Evolutionary conservation across 1,139 yeast species (phyloP).

Genomic region (Zygoascus meyerae): DNA sequence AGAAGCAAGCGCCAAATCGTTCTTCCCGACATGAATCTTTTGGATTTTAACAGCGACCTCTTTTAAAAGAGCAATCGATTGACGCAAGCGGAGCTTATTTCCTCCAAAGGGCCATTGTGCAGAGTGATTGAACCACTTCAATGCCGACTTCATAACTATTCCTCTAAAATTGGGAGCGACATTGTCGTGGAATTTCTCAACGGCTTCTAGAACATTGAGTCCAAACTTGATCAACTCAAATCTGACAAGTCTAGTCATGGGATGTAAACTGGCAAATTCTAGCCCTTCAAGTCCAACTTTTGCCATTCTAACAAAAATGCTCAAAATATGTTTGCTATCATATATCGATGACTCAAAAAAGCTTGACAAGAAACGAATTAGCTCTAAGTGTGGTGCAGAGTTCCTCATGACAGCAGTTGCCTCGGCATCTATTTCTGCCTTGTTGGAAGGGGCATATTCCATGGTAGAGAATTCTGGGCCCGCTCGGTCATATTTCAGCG

Average conservation of each 20-base stretch:
- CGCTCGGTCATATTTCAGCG: slow-evolving; percentile 50
- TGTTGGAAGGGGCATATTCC: slow-evolving; percentile 89
- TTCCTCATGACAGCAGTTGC: slow-evolving; percentile 45
- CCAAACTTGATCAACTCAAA: slow-evolving; percentile 71
- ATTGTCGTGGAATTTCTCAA: slow-evolving; percentile 33
- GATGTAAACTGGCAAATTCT: slow-evolving; percentile 66
- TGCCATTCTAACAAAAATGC: slow-evolving; percentile 60
- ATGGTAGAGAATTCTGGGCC: slow-evolving; percentile 64
- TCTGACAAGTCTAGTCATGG: slow-evolving; percentile 67
- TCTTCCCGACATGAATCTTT: slow-evolving; percentile 7
- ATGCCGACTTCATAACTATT: slow-evolving; percentile 56
- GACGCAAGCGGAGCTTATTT: slow-evolving; percentile 61
- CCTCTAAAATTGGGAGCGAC: slow-evolving; percentile 44
- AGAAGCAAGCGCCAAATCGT: slow-evolving; percentile 10
- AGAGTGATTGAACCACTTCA: slow-evolving; percentile 70
- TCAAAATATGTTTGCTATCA: slow-evolving; percentile 66
- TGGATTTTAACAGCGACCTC: slow-evolving; percentile 20
- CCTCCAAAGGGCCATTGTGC: slow-evolving; percentile 80
- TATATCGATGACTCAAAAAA: slow-evolving; percentile 75
- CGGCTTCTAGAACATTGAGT: slow-evolving; percentile 56
- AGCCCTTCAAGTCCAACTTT: slow-evolving; percentile 52
- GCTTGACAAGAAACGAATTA: slow-evolving; percentile 67
- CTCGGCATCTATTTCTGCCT: slow-evolving; percentile 48
- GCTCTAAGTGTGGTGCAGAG: slow-evolving; percentile 68
- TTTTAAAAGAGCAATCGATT: slow-evolving; percentile 56